phyloP scores from a whole-genome alignment of 176 grass and related monocot species.

The Hsuehochloa calcarea region DNA sequence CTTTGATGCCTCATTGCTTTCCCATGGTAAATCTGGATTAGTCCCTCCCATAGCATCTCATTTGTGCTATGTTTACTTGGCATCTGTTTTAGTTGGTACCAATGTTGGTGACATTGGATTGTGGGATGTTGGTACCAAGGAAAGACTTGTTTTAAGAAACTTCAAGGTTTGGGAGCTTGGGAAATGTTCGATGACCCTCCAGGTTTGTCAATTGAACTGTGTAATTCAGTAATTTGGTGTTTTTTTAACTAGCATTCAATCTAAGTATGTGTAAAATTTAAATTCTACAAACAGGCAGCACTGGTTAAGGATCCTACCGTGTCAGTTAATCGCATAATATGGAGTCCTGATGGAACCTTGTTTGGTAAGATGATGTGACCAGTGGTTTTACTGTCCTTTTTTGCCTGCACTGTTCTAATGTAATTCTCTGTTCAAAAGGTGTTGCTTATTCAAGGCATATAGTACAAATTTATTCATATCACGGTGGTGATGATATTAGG shows the following conservation, averaged over 20 bases:
- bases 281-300: conserved; percentile 52
- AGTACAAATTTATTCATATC: conserved; percentile 96
- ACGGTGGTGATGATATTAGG: conserved; percentile 78
- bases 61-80: conserved; percentile 24
- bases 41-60: conserved; percentile 9
- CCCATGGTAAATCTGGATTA: not conserved
- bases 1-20: conserved; percentile 29
- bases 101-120: conserved; percentile 96
- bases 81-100: conserved; percentile 73
- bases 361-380: conserved; percentile 61
- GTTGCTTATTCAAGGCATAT: conserved; percentile 99
- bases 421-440: conserved; percentile 46
- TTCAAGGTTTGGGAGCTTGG: conserved; percentile 98
- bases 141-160: conserved; percentile 69
- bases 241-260: conserved; percentile 5
- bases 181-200: conserved; percentile 71
- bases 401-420: conserved; percentile 26
- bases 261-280: not conserved
- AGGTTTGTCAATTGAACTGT: conserved; percentile 57
- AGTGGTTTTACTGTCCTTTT: conserved; percentile 6
- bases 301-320: conserved; percentile 89
- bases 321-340: conserved; percentile 94
- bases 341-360: conserved; percentile 91
- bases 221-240: conserved; percentile 15
- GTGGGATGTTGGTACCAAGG: conserved; percentile 97